These are phyloP conservation scores for Colletotrichum camelliae DNA, from an alignment of 2,329 filamentous ascomycete genomes.

Conservation along the genomic window DNA sequence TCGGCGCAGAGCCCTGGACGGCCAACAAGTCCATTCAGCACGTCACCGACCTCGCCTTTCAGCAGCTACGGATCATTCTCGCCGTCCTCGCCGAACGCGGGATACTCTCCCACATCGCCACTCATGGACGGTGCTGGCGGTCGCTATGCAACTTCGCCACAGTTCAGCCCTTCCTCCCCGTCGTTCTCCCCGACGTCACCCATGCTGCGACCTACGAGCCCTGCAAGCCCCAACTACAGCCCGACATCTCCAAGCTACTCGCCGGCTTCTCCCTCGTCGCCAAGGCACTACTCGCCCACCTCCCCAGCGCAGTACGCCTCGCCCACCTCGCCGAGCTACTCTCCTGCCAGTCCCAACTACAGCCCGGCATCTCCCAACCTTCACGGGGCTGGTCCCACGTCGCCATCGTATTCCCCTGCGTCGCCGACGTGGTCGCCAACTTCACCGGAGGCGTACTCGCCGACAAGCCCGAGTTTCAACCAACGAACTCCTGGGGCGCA, in stretches of 20 bases:
- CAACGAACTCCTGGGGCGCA: conserved; percentile 58
- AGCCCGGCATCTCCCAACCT: conserved; percentile 70
- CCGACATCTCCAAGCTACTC: conserved; percentile 71
- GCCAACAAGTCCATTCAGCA: conserved; percentile 78
- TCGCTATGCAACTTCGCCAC: conserved; percentile 63
- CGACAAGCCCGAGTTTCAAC: conserved; percentile 66
- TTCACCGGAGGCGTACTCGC: conserved; percentile 68
- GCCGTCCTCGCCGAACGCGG: conserved; percentile 76
- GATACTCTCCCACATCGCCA: conserved; percentile 80
- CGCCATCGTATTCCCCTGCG: conserved; percentile 70
- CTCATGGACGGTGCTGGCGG: conserved; percentile 59
- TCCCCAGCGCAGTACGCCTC: conserved; percentile 78
- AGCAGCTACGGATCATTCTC: conserved; percentile 68
- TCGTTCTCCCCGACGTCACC: conserved; percentile 70
- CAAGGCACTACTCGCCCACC: conserved; percentile 68
- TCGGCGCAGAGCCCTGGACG: conserved; percentile 63
- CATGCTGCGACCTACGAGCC: conserved; percentile 59
- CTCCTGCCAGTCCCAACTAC: conserved; percentile 73
- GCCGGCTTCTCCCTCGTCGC: conserved; percentile 63
- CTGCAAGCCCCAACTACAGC: conserved; percentile 66
- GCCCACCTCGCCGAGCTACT: conserved; percentile 76
- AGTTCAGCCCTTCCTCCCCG: conserved; percentile 68
- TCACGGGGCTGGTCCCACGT: conserved; percentile 48
- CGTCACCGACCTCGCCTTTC: conserved; percentile 71
- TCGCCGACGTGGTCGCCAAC: conserved; percentile 83